Base-by-base conservation (phyloP, 768 basidiomycete genomes). In the Kwoniella heveanensis region DNA sequence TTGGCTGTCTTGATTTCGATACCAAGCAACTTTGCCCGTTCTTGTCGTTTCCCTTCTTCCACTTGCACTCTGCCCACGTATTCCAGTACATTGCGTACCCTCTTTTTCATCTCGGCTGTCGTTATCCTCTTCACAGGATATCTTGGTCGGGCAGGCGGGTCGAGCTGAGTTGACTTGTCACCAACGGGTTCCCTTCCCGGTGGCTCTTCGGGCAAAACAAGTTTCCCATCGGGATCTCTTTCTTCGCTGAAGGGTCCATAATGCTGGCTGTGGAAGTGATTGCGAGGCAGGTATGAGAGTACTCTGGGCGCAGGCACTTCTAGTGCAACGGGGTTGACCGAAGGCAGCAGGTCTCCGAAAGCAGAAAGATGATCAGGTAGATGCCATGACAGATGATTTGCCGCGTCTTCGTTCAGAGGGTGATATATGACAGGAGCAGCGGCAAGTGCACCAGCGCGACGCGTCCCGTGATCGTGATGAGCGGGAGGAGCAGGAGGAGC, bases 101-200 rank as follows among this genome's bases (percentile, higher is more conserved):
- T 87, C 82, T 96, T 96, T 79, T 92, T 90, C 92, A 98, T 95
- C 78, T 97, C 95, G 21, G 88, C 89, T n/a, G 95, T 88, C 70
- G 93, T 96, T 86, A 88, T 93, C 55, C 95, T 85, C 81, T 94
- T 93, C 68, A 87, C 87, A 1, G 94, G 95, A 89, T 91, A 98
- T 72, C 91, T 89, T 61, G 96, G 88, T 79, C 91, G 89, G 15
- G 80, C 77, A 0, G 81, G 79, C 15, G 77, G 74, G 51, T 83
- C 82, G 10, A 74, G 65, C 52, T 76, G 74, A 7, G 67, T 65
- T 2, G 62, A 66, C 30, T 39, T 24, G 19, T 69, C 65, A 0
- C 60, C 65, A 3, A 60, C 50, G 0, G 68, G 64, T 22, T 70
- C 72, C 53, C 70, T 54, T n/a, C 56, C 64, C 4, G 59, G 9